Base-by-base conservation (phyloP, 495 filamentous ascomycete species). In the Penicillium coffeae region DNA sequence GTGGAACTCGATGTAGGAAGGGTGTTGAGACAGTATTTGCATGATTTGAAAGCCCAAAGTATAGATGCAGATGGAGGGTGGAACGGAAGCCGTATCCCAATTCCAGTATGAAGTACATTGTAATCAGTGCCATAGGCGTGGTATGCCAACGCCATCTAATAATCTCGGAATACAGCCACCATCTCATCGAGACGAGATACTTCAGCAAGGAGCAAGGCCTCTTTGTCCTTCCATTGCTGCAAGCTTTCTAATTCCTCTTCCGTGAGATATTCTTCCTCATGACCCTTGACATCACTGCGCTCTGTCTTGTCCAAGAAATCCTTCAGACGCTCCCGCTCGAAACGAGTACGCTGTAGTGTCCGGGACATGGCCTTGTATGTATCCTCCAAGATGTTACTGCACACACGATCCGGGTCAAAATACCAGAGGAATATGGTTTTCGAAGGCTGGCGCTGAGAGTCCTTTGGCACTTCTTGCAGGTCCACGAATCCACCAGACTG, bases 361-460 rank as follows among this genome's bases (percentile, higher is more conserved):
- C 89, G 80, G n/a, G 86, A 79, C 90, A 97, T 95, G 10, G 84
- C 80, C 62, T 90, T 90, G 72, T 95, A 96, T 8, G 82, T 80
- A 47, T 86, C 84, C 36, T 90, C 81, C 8, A 95, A 64, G 6
- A 95, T 60, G 21, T 81, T 78, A 12, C 73, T 68, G 32, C 79
- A 70, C 15, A 83, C 81, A 25, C 85, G 80, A 15, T 89, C 83
- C 1, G 75, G 66, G 56, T 97, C 93, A 63, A 86, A 95, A 70
- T 80, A 95, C 87, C 89, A 96, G 18, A 97, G 77, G 62, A 87
- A 96, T 32, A 92, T 82, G 1, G 89, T 91, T 27, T 87, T 82
- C 41, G 77, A 83, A 8, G 89, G 83, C 40, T 88, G 79, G 2
- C 89, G 84, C 41, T 83, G 85, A n/a, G 71, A 65, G 54, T 96